These are phyloP conservation scores for Westerdykella aurantiaca DNA, from an alignment of 2,329 filamentous ascomycete genomes.

Conservation along the genomic window DNA sequence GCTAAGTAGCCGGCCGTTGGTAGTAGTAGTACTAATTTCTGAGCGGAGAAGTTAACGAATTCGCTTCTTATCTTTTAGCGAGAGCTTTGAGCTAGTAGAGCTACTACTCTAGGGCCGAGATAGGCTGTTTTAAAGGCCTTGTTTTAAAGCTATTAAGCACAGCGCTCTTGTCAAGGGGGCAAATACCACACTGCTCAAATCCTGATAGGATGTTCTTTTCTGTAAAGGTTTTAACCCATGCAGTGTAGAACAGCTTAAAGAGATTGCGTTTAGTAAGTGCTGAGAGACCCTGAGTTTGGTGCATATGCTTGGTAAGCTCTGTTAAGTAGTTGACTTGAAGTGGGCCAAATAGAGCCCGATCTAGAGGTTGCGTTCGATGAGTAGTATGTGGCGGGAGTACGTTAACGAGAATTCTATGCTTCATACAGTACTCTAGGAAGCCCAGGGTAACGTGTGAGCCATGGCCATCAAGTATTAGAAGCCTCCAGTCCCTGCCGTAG, in stretches of 20 bases:
- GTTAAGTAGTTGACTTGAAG: constrained; percentile 10
- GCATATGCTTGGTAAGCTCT: constrained; percentile 1
- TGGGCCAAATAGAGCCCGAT: constrained; percentile 4
- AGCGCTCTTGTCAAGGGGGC: not conserved
- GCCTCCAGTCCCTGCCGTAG: not conserved
- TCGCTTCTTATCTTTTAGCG: constrained; percentile 2
- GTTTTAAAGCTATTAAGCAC: constrained; percentile 5
- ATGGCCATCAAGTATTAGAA: constrained; percentile 9
- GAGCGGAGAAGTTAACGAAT: constrained; percentile 1
- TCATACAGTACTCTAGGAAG: constrained; percentile 4
- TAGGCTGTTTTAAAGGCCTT: too few relatives aligned
- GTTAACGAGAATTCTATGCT: constrained; percentile 3
- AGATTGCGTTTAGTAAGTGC: constrained; percentile 1
- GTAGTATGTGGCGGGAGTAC: constrained; percentile 8
- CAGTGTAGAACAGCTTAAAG: constrained; percentile 3
- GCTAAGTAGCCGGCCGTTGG: not conserved
- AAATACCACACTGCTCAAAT: constrained; percentile 3
- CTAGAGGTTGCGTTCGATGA: constrained; percentile 7
- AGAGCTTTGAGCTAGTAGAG: not conserved
- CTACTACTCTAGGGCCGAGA: not conserved
- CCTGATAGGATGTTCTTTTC: constrained; percentile 1
- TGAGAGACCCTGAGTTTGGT: not conserved
- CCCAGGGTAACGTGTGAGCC: constrained; percentile 5
- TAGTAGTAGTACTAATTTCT: not conserved
- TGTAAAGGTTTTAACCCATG: constrained; percentile 1